Evolutionary conservation across 1,284 basidiomycete species (phyloP).

Genomic region (Wolfiporia cocos): DNA sequence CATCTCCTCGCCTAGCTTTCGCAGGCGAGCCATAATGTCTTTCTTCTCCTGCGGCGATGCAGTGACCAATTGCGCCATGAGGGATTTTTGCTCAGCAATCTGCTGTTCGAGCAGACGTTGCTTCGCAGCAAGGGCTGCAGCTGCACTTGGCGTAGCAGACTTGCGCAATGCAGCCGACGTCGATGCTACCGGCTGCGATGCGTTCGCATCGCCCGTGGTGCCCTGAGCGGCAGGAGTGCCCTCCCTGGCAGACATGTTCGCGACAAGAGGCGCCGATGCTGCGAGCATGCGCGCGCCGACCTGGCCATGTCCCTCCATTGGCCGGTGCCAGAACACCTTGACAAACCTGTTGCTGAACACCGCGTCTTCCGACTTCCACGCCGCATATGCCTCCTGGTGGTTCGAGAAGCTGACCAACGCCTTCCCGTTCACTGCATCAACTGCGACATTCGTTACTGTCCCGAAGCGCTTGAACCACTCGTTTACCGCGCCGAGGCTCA

Average conservation of each 20-base stretch:
- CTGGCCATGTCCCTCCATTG: conserved; percentile 82
- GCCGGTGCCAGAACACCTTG: conserved; percentile 91
- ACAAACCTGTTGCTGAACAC: conserved; percentile 94
- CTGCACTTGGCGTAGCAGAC: conserved; percentile 26
- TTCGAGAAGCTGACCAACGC: conserved; percentile 85
- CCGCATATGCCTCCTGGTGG: conserved; percentile 83
- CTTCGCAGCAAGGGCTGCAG: conserved; percentile 58
- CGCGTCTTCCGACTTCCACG: conserved; percentile 91
- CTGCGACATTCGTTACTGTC: conserved; percentile 87
- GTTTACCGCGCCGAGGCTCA: conserved; percentile 76
- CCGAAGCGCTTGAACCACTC: conserved; percentile 93
- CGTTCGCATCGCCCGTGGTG: conserved; percentile 14
- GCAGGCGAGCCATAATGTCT: conserved; percentile 69
- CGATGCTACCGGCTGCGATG: conserved; percentile 13
- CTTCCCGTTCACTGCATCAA: conserved; percentile 69
- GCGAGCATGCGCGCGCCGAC: conserved; percentile 71
- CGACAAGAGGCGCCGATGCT: conserved; percentile 67
- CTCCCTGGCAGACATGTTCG: conserved; percentile 41
- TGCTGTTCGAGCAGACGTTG: conserved; percentile 77
- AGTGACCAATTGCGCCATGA: conserved; percentile 68
- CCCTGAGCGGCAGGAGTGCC: conserved; percentile 20
- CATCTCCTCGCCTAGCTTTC: conserved; percentile 81
- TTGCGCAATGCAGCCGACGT: conserved; percentile 22
- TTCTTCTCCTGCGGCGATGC: conserved; percentile 76
- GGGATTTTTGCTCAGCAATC: conserved; percentile 85